Base-by-base conservation (phyloP, 1,139 yeast genomes). In the Kurtzmaniella quercitrusa region DNA sequence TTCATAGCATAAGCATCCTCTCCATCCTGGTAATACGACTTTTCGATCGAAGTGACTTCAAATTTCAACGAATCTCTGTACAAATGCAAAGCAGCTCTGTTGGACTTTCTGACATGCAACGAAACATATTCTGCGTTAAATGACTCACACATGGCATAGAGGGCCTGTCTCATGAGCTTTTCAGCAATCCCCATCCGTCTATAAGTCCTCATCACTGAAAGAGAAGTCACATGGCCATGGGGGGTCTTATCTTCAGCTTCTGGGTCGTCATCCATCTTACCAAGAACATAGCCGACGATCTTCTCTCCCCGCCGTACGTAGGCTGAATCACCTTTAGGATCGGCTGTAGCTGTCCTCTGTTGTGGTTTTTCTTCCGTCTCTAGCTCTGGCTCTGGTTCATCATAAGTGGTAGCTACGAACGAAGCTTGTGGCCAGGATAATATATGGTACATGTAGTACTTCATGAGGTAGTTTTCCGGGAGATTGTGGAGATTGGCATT, bases 1-100 rank as follows among this genome's bases (percentile, higher is more conserved):
- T 81, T 82, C 98, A 93, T 93, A 37, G 95, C 86, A 63, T 90
- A 93, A n/a, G 98, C 98, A 67, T 94, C 98, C 63, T 94, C 99
- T 23, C 96, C 96, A 63, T 93, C 98, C 47, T 93, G 97, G 60
- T 93, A 93, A 62, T 94, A 93, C 17, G 85, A 77, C 54, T 81
- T 85, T 57, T 91, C 97, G 47, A 93, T 82, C 40, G 84, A 80
- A 45, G 85, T 75, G 39, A 89, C 93, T 56, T 81, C 91, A 61
- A 94, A 93, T 49, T 79, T 72, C 49, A 94, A 74, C 4, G 96
- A 86, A 58, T 89, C 96, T 60, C 86, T 76, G 69, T 93, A 93
- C 50, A 93, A 75, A 66, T 90, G 96, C 57, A 91, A 74, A 12
- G 98, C 98, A 14, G 98, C 98, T 57, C 90, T 70, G 66, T 93